Evolutionary conservation across 2,329 filamentous ascomycete species (phyloP).

Genomic region (Arachnomyces sp.): DNA sequence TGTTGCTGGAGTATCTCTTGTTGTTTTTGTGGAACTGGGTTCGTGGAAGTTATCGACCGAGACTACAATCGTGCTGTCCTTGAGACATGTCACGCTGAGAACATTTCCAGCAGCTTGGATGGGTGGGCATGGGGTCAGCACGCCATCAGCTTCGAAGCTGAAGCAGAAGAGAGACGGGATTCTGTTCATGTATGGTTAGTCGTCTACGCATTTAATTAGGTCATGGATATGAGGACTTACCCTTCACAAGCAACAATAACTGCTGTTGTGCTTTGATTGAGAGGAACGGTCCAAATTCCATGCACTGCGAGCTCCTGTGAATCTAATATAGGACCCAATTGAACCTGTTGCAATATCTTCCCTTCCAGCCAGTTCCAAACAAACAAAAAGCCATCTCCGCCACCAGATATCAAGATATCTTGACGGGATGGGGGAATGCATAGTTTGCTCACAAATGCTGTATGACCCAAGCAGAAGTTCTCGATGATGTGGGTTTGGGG

Average conservation of each 20-base stretch:
- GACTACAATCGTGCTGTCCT: constrained; percentile 34
- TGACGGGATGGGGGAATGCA: constrained; percentile 52
- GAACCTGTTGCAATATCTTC: constrained; percentile 24
- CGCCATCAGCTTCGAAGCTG: constrained; percentile 44
- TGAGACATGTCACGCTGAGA: constrained; percentile 45
- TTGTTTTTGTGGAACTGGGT: constrained; percentile 41
- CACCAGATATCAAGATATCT: constrained; percentile 71
- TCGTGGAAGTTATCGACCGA: constrained; percentile 50
- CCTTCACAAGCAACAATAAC: constrained; percentile 52
- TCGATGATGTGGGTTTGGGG: constrained; percentile 86
- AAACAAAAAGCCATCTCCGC: constrained; percentile 71
- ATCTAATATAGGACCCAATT: constrained; percentile 11
- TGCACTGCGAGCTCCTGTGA: constrained; percentile 38
- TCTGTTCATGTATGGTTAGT: constrained; percentile 35
- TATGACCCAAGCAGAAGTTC: constrained; percentile 80
- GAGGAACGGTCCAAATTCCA: constrained; percentile 41
- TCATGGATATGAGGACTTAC: constrained; percentile 34
- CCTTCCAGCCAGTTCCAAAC: constrained; percentile 70
- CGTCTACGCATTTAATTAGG: not conserved
- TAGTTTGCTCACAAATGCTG: constrained; percentile 72
- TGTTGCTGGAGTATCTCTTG: constrained; percentile 17
- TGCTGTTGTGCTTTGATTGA: constrained; percentile 18
- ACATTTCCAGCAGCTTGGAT: constrained; percentile 58
- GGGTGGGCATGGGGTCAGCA: constrained; percentile 44
- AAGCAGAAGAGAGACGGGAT: constrained; percentile 61